Evolutionary conservation across 176 grass and related monocot genomes (phyloP).

Genomic region (Phragmites australis): DNA sequence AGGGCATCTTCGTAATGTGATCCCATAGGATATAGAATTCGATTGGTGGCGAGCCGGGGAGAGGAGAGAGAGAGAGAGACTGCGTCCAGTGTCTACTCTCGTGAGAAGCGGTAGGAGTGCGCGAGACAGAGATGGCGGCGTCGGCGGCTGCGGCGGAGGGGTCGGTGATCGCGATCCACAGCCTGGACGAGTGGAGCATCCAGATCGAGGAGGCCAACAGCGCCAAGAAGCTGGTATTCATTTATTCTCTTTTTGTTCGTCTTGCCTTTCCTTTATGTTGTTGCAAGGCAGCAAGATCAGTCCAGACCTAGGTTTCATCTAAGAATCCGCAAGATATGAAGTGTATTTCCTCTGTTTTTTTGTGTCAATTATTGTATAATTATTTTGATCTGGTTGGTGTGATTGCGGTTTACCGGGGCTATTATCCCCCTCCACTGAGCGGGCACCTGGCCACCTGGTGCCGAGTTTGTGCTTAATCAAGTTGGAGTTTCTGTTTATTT

Average conservation of each 20-base stretch:
- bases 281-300: not conserved
- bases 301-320: not conserved
- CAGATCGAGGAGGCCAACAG: conserved; percentile 71
- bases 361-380: not conserved
- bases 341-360: too few relatives aligned
- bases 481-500: not conserved
- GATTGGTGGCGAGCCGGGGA: not conserved
- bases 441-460: not conserved
- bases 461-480: not conserved
- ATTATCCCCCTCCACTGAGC: not conserved
- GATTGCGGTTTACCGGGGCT: not conserved
- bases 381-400: not conserved
- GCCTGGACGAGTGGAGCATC: conserved; percentile 67
- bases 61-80: not conserved
- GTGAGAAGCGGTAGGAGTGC: conserved; percentile 29
- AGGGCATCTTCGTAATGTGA: conserved; percentile 26
- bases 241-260: too few relatives aligned
- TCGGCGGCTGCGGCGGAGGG: not conserved
- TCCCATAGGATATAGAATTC: not conserved
- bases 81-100: not conserved
- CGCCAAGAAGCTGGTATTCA: conserved; percentile 64
- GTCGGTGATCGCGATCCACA: conserved; percentile 64
- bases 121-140: not conserved
- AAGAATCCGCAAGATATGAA: not conserved
- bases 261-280: too few relatives aligned